phyloP scores from a whole-genome alignment of 139 green algal genomes.

The Coccomyxa sp. region DNA sequence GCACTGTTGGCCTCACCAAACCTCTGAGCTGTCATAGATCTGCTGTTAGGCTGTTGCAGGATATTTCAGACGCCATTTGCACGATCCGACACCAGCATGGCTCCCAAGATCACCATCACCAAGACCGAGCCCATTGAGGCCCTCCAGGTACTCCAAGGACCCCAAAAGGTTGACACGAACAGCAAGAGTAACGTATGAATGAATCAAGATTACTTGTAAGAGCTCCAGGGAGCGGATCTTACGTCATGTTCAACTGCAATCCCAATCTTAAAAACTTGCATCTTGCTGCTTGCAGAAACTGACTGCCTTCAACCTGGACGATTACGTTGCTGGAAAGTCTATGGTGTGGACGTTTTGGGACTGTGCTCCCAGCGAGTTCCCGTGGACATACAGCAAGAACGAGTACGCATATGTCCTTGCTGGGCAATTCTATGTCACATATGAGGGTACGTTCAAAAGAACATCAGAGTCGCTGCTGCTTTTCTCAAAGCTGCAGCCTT shows the following conservation, averaged over 20 bases:
- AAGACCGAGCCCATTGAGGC: background rate
- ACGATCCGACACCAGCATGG: background rate
- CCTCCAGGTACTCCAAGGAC: background rate
- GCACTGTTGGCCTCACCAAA: too few species aligned
- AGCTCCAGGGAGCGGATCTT: background rate
- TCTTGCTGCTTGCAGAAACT: background rate
- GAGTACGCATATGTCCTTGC: conserved; percentile 3
- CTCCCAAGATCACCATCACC: background rate
- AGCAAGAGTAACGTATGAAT: background rate
- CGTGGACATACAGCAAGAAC: background rate
- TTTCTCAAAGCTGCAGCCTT: too few species aligned
- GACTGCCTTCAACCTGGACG: conserved; percentile 2
- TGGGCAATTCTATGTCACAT: background rate
- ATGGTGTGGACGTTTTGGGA: background rate
- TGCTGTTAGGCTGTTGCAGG: too few species aligned
- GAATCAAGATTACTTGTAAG: background rate
- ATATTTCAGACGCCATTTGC: too few species aligned
- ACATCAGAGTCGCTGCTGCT: too few species aligned
- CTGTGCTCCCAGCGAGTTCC: conserved; percentile 3
- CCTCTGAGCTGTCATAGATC: too few species aligned
- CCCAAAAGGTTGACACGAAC: background rate
- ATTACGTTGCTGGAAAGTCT: background rate
- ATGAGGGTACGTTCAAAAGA: background rate
- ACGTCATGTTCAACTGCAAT: too few species aligned
- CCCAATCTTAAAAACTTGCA: too few species aligned